Conservation (phyloP, 2,329 filamentous ascomycete genomes). For the Penicillium sp. region DNA sequence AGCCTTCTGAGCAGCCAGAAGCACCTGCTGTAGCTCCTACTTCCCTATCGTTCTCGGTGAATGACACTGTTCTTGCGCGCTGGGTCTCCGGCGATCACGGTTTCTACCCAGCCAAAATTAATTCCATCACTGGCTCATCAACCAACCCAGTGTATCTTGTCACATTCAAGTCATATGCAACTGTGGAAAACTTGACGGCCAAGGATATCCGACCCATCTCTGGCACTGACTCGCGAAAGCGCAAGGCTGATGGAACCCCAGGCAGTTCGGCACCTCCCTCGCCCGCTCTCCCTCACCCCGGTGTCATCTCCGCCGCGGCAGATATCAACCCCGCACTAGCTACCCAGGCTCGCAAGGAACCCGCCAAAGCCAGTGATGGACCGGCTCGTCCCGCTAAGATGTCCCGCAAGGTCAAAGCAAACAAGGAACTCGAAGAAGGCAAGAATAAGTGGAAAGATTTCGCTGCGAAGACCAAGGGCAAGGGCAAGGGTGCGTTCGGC, state of each 20-base stretch:
- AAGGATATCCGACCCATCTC: slow-evolving; percentile 80
- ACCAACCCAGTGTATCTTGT: slow-evolving; percentile 89
- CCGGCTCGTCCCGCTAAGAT: slow-evolving; percentile 63
- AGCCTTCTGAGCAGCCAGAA: slow-evolving; percentile 50
- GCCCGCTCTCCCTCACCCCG: slow-evolving; percentile 44
- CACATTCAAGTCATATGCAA: slow-evolving; percentile 85
- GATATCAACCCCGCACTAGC: slow-evolving; percentile 65
- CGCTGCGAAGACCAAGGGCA: slow-evolving; percentile 68
- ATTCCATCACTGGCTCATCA: slow-evolving; percentile 88
- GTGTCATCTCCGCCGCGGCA: slow-evolving; percentile 64
- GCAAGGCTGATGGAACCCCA: slow-evolving; percentile 78
- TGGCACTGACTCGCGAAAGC: slow-evolving; percentile 65
- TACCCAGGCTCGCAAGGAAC: slow-evolving; percentile 62
- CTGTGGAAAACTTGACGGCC: slow-evolving; percentile 74
- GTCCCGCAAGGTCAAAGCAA: slow-evolving; percentile 78
- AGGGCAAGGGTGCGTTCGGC: slow-evolving; percentile 63
- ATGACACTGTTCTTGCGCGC: slow-evolving; percentile 85
- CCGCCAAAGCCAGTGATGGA: slow-evolving; percentile 61
- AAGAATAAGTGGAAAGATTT: slow-evolving; percentile 97
- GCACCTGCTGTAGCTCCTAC: slow-evolving; percentile 43
- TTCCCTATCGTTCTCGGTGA: slow-evolving; percentile 70
- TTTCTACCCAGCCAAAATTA: slow-evolving; percentile 91
- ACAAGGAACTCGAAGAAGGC: slow-evolving; percentile 82
- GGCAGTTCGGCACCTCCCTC: slow-evolving; percentile 47
- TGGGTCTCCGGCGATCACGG: slow-evolving; percentile 85